phyloP scores from a whole-genome alignment of 257 asterid species.

The Capsicum chinense region DNA sequence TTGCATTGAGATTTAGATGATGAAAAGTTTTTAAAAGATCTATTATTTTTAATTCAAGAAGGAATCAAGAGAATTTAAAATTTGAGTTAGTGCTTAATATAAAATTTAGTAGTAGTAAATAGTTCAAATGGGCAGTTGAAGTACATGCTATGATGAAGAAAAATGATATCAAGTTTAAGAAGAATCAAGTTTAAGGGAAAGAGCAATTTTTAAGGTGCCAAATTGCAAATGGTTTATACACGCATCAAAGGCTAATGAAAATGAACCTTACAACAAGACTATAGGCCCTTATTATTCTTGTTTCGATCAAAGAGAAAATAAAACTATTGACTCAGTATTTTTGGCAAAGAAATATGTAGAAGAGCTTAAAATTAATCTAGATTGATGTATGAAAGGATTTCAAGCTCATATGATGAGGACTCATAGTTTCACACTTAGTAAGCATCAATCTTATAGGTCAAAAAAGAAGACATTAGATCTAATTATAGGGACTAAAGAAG shows the following conservation, averaged over 20 bases:
- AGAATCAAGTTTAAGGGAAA: too few species aligned
- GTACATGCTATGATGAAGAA: not conserved
- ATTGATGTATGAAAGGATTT: not conserved
- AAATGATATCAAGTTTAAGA: not conserved
- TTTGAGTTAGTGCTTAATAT: not conserved
- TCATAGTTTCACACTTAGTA: too few species aligned
- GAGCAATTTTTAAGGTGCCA: too few species aligned
- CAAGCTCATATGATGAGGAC: not conserved
- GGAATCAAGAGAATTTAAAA: too few species aligned
- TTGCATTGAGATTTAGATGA: too few species aligned
- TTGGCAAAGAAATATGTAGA: not conserved
- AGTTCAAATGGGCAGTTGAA: not conserved
- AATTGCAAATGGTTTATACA: too few species aligned
- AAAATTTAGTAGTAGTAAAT: not conserved
- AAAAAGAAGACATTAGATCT: too few species aligned
- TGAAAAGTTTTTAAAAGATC: too few species aligned
- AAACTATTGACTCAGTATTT: not conserved
- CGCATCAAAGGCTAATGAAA: not conserved
- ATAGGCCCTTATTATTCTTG: not conserved
- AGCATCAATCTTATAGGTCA: too few species aligned
- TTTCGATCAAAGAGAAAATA: not conserved
- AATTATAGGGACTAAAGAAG: too few species aligned
- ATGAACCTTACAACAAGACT: not conserved
- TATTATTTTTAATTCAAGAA: too few species aligned
- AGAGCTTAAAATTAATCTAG: not conserved